Evolutionary conservation across 345 rosid genomes (phyloP).

Genomic region (Salix viminalis): DNA sequence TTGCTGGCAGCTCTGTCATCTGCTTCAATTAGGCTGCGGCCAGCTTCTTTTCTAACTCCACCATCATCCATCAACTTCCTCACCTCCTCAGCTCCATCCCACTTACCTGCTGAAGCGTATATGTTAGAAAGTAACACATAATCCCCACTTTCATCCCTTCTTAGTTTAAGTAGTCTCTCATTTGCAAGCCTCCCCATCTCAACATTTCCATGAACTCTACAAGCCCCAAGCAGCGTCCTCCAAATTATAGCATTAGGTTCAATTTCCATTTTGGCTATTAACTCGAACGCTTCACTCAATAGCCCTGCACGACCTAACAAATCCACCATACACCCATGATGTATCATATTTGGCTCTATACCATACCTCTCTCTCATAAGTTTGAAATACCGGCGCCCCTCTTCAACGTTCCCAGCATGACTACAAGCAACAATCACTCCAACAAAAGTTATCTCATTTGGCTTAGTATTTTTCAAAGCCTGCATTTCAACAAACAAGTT

Average conservation of each 20-base stretch:
- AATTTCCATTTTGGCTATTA: constrained; percentile 51
- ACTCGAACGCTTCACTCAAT: constrained; percentile 51
- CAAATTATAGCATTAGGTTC: constrained; percentile 55
- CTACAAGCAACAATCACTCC: constrained; percentile 65
- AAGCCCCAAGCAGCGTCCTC: constrained; percentile 71
- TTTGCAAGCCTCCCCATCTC: constrained; percentile 56
- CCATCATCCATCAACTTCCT: constrained; percentile 60
- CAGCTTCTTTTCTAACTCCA: constrained; percentile 50
- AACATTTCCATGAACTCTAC: constrained; percentile 50
- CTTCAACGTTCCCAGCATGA: constrained; percentile 57
- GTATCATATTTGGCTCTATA: constrained; percentile 58
- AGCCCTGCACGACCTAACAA: constrained; percentile 61
- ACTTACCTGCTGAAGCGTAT: constrained; percentile 59
- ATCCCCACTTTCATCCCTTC: constrained; percentile 54
- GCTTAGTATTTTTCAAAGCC: constrained; percentile 36
- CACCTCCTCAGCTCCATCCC: constrained; percentile 55
- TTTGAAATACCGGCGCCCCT: constrained; percentile 49
- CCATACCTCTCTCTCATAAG: constrained; percentile 46
- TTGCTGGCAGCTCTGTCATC: constrained; percentile 36
- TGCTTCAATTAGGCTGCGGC: constrained; percentile 45
- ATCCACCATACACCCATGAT: constrained; percentile 72
- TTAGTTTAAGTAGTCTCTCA: constrained; percentile 42
- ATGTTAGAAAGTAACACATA: constrained; percentile 65
- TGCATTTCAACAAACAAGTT: constrained; percentile 51
- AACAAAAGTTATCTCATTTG: constrained; percentile 60